Evolutionary conservation across 768 basidiomycete species (phyloP), one percentile per base, ranked within the genome.

Genomic region (Lentinula raphanica): DNA sequence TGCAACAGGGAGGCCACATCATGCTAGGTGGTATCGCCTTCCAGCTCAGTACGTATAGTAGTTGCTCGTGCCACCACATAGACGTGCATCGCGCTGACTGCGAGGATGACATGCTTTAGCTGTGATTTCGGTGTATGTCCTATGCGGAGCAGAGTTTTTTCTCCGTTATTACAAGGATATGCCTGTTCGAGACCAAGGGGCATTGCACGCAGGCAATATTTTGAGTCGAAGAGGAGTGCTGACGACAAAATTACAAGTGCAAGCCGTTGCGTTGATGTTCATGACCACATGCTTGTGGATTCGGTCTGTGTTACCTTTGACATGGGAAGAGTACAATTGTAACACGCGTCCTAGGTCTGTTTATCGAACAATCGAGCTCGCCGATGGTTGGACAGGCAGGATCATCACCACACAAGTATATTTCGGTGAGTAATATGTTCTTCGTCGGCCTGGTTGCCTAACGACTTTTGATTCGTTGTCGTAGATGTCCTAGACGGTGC

Each of bases 341-440:
- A 23, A 39, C 23, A 15, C 27, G 38, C 25, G 23, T 0, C n/a
- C 21, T 53, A 79, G 76, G 38, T 68, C 72, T 6, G 66, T 79
- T 15, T 79, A 79, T 64, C 72, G 77, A 36, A 74, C 72, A 3
- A 68, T 75, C 40, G 77, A 78, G 62, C 69, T 79, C 2, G 50
- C 67, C 5, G 73, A 74, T 42, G 74, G 77, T 5, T 79, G 78
- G 78, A 61, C 61, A 23, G 76, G 78, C 4, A 61, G 64, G 5
- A 70, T 79, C 54, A 74, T 76, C 36, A 60, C 63, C 2, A 77
- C 73, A 0, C 64, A 80, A 60, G 59, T 72, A 9, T 74, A 73
- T 51, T 76, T 76, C 67, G 68, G 72, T 72, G 48, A n/a, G 72
- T 67, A 2, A 49, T 46, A 21, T 60, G 45, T 28, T 49, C 6